A percentile compares a stretch with the other conserved stretches of the same genome.
These are phyloP conservation scores for Tricholoma flavovirens DNA, from an alignment of 768 basidiomycete genomes.

Conservation along the genomic window DNA sequence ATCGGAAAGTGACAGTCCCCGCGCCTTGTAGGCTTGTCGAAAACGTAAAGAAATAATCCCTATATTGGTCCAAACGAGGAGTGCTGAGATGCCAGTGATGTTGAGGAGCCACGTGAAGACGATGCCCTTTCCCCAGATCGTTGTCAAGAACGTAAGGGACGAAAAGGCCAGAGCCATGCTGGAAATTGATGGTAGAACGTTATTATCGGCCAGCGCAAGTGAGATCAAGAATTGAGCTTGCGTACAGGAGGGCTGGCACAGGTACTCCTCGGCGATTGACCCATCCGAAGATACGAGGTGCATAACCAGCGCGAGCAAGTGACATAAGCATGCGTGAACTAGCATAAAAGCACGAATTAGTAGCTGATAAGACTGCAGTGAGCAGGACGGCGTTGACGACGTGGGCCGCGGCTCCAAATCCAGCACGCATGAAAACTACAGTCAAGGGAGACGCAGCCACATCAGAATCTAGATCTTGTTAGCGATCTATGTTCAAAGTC, in stretches of 20 bases:
- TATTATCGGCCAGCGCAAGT: constrained; percentile 12
- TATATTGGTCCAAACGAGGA: constrained; percentile 64
- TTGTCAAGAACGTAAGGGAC: constrained; percentile 48
- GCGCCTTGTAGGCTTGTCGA: constrained; percentile 51
- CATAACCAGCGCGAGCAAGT: too few relatives aligned
- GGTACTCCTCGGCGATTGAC: too few relatives aligned
- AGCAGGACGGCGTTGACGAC: constrained; percentile 64
- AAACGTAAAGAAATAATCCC: constrained; percentile 54
- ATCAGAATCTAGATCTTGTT: constrained; percentile 30
- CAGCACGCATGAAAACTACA: constrained; percentile 56
- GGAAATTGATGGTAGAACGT: constrained; percentile 11
- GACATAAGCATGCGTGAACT: constrained; percentile 10
- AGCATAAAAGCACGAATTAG: constrained; percentile 61
- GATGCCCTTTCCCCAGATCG: constrained; percentile 51
- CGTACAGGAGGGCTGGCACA: too few relatives aligned
- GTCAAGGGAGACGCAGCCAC: constrained; percentile 59
- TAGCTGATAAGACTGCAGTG: constrained; percentile 60
- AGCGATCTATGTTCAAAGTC: background rate
- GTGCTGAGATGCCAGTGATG: constrained; percentile 58
- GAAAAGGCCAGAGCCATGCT: constrained; percentile 45
- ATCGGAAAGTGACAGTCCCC: constrained; percentile 45
- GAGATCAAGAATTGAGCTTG: too few relatives aligned
- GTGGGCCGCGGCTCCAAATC: constrained; percentile 56
- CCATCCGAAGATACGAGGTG: too few relatives aligned
- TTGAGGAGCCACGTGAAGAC: constrained; percentile 58